Conservation (phyloP, 192 early-diverging fungal genomes). For the Rhizoclosmatium sp. region DNA sequence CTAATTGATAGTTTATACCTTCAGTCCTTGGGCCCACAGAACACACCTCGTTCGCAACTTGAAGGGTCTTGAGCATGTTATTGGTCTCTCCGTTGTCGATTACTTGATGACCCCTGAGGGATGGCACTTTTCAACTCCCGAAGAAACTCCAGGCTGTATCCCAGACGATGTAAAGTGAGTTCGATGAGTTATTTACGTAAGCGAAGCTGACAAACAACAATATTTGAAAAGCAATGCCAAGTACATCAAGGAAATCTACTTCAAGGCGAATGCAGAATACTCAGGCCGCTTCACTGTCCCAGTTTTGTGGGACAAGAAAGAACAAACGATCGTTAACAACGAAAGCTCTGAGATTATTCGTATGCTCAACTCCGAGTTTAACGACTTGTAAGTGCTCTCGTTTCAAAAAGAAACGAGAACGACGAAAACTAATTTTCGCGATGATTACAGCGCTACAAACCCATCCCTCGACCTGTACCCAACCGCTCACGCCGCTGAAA, state of each 20-base stretch:
- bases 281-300: conserved; percentile 81
- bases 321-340: conserved; percentile 91
- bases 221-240: conserved; percentile 56
- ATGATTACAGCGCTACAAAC: conserved; percentile 45
- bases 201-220: not conserved
- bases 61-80: conserved; percentile 87
- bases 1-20: conserved; percentile 21
- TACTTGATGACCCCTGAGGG: conserved; percentile 80
- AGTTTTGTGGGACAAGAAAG: conserved; percentile 96
- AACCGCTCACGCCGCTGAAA: conserved; percentile 70
- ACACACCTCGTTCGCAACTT: conserved; percentile 86
- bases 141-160: conserved; percentile 79
- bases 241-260: conserved; percentile 88
- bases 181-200: not conserved
- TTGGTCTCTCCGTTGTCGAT: conserved; percentile 87
- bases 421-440: conserved; percentile 22
- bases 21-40: conserved; percentile 83
- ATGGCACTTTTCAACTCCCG: conserved; percentile 78
- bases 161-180: conserved; percentile 73
- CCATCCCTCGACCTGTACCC: conserved; percentile 69
- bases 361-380: conserved; percentile 91
- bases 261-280: conserved; percentile 80
- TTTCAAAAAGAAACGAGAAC: not conserved
- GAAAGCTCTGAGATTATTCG: conserved; percentile 94
- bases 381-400: conserved; percentile 61